Evolutionary conservation across 345 rosid genomes (phyloP).

Genomic region (Kernera saxatilis): DNA sequence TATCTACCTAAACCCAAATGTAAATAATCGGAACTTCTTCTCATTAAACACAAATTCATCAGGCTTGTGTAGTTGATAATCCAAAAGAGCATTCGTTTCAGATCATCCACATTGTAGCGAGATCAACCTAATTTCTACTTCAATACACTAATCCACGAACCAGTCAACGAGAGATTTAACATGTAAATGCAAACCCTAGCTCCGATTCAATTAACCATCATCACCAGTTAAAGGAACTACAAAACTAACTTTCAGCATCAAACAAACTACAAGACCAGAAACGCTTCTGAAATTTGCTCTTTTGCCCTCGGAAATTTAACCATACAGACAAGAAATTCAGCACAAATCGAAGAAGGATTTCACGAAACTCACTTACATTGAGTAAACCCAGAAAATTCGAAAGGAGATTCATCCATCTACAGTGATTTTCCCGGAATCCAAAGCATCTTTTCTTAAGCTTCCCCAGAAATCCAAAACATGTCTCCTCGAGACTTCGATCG

Average conservation of each 20-base stretch:
- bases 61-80: not conserved
- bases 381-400: not conserved
- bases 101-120: not conserved
- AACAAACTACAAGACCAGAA: not conserved
- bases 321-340: not conserved
- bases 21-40: too few species aligned
- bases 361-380: constrained; percentile 8
- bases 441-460: not conserved
- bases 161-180: not conserved
- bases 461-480: not conserved
- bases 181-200: not conserved
- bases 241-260: not conserved
- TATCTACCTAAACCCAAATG: too few species aligned
- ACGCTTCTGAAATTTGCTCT: not conserved
- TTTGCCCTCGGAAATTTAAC: not conserved
- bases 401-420: not conserved
- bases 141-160: not conserved
- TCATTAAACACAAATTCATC: not conserved
- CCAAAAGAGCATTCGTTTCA: not conserved
- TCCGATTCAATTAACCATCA: not conserved
- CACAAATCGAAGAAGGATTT: not conserved
- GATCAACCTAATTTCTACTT: not conserved
- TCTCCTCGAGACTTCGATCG: not conserved
- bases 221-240: not conserved
- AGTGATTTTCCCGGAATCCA: not conserved